A percentile compares a stretch with the other conserved stretches of the same genome.
Conservation (phyloP, 352 stramenopile species). For the Pythium graminicola region DNA sequence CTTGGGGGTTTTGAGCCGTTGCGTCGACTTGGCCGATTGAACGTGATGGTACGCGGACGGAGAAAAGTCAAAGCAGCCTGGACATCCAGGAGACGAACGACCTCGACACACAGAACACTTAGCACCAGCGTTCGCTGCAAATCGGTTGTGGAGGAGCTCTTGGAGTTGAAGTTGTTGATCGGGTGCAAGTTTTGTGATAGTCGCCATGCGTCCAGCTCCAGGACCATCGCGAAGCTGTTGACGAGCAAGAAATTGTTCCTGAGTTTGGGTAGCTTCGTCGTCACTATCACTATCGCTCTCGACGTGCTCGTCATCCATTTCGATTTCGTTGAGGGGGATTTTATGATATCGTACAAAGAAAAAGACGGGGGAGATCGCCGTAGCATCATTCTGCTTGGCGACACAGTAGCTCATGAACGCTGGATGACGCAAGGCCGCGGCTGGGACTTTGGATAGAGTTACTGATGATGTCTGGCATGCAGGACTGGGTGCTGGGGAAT, state of each 20-base stretch:
- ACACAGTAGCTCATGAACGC: conserved; percentile 50
- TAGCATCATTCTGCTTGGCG: conserved; percentile 32
- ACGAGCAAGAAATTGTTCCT: conserved; percentile 20
- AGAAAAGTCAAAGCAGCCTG: conserved; percentile 61
- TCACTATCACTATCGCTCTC: conserved; percentile 24
- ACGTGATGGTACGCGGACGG: conserved; percentile 29
- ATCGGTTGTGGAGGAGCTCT: conserved; percentile 28
- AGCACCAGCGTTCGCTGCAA: conserved; percentile 7
- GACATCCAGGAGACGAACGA: conserved; percentile 48
- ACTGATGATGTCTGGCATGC: conserved; percentile 21
- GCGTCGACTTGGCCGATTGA: conserved; percentile 29
- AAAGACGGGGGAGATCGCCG: conserved; percentile 56
- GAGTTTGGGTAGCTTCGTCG: conserved; percentile 16
- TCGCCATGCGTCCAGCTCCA: conserved; percentile 4
- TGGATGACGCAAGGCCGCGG: conserved; percentile 39
- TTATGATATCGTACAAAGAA: conserved; percentile 56
- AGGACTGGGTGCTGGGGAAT: conserved; percentile 44
- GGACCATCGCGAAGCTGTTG: conserved; percentile 11
- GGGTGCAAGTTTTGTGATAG: conserved; percentile 16
- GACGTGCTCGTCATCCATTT: conserved; percentile 21
- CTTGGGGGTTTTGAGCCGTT: conserved; percentile 49
- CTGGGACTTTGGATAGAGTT: conserved; percentile 2
- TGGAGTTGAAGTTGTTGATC: conserved; percentile 30
- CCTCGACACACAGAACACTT: conserved; percentile 17
- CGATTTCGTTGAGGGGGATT: conserved; percentile 42